Base-by-base conservation (phyloP, 2,329 filamentous ascomycete species). In the Stagonosporopsis chrysanthemi region DNA sequence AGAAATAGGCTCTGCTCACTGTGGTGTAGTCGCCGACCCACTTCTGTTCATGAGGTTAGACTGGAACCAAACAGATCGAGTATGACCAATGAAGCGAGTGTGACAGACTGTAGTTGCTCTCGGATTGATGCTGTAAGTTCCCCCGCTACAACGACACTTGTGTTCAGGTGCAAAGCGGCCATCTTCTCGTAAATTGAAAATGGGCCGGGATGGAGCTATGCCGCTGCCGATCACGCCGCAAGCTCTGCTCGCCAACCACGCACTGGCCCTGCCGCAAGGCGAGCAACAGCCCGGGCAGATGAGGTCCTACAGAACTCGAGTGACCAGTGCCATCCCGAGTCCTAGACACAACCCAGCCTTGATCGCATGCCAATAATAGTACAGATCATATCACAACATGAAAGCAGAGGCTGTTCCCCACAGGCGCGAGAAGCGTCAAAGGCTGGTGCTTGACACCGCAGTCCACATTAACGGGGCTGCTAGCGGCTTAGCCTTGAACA, bases 1-100 rank as follows among this genome's bases (percentile, higher is more conserved):
- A 40, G 24, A 43, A 42, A 44, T 17, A 47, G 33, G 41, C 42
- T 43, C 41, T 39, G 42, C 36, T 47, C 23, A 38, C 38, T 39
- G 24, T 33, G 36, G 42, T 48, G 31, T 56, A 47, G 54, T 47
- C 54, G 42, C 47, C 54, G 54, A 47, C 41, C 48, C 48, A 43
- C 24, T 47, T 14, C 28, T 43, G 19, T 47, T 29, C 36, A 29
- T 46, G 36, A 14, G 48, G 47, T 56, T 56, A 52, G 48, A 23
- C 23, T 36, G 39, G 36, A 28, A 38, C 23, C 29, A 43, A 22
- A 22, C 7, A 39, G 43, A 38, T 47, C 24, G 42, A 47, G 4
- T 15, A 4, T 42, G 31, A 4, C 54, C 48, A 52, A 56, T 56
- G 28, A 38, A 17, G 46, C 29, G 15, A 14, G 23, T 14, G 17